Conservation (phyloP, 352 stramenopile genomes). For the Aphanomyces cochlioides region DNA sequence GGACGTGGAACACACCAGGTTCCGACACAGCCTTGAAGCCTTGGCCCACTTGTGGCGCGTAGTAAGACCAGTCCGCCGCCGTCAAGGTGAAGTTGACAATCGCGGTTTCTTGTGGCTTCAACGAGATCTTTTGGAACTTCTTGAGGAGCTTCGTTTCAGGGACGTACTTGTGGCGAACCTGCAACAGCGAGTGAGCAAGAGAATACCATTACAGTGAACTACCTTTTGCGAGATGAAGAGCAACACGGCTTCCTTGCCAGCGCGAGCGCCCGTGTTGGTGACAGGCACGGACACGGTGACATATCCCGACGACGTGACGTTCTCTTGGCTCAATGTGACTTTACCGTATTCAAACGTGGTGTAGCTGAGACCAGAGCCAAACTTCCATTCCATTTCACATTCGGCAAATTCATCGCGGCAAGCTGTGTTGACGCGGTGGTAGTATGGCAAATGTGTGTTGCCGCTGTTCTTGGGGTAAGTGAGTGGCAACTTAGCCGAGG, state of each 20-base stretch:
- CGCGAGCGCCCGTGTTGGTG: conserved; percentile 54
- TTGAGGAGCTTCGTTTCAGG: conserved; percentile 79
- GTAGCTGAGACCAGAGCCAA: conserved; percentile 65
- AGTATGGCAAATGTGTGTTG: conserved; percentile 71
- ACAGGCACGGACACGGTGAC: conserved; percentile 55
- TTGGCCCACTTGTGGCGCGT: conserved; percentile 53
- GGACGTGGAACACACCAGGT: conserved; percentile 57
- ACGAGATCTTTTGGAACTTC: conserved; percentile 66
- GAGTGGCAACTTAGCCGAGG: conserved; percentile 69
- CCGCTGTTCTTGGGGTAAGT: conserved; percentile 71
- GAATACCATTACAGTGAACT: conserved; percentile 34
- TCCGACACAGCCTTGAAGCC: conserved; percentile 63
- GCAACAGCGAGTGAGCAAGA: not conserved
- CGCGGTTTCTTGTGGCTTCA: conserved; percentile 44
- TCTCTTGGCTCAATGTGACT: conserved; percentile 45
- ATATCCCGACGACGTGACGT: conserved; percentile 35
- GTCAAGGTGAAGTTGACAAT: conserved; percentile 41
- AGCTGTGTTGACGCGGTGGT: conserved; percentile 52
- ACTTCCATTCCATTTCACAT: conserved; percentile 63
- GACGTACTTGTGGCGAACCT: conserved; percentile 36
- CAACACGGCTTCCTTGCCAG: conserved; percentile 73
- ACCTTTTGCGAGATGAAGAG: conserved; percentile 68
- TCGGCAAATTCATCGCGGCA: conserved; percentile 46
- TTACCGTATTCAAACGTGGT: conserved; percentile 59
- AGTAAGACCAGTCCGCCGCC: conserved; percentile 57